Percentiles rank a stretch among this genome's conserved stretches.
These are phyloP conservation scores for Monosporascus cannonballus DNA, from an alignment of 2,329 filamentous ascomycete species.

Conservation along the genomic window DNA sequence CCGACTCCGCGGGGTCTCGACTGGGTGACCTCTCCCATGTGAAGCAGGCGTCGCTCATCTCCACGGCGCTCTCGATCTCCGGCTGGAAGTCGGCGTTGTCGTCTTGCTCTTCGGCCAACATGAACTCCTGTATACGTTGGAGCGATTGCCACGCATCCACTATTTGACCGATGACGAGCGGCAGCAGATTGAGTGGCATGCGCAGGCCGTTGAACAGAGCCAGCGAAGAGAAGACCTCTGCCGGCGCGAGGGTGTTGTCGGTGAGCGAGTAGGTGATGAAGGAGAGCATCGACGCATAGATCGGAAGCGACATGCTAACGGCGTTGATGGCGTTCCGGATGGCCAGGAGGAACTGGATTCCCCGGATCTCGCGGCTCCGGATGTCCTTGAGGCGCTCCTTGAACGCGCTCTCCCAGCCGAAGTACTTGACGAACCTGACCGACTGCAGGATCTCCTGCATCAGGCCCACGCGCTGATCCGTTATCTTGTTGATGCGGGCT, in stretches of 20 bases:
- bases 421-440: conserved; percentile 93
- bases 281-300: conserved; percentile 90
- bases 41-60: conserved; percentile 68
- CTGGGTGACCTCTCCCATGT: conserved; percentile 74
- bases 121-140: conserved; percentile 79
- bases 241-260: conserved; percentile 63
- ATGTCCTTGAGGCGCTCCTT: conserved; percentile 69
- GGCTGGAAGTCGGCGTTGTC: conserved; percentile 57
- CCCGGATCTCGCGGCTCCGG: conserved; percentile 67
- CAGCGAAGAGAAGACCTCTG: conserved; percentile 83
- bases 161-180: conserved; percentile 80
- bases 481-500: conserved; percentile 82
- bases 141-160: conserved; percentile 86
- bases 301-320: conserved; percentile 77
- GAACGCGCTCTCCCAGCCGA: conserved; percentile 91
- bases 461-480: conserved; percentile 83
- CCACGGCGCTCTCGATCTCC: conserved; percentile 62
- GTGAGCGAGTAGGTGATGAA: conserved; percentile 77
- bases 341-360: conserved; percentile 77
- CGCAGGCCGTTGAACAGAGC: conserved; percentile 90
- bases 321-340: conserved; percentile 83
- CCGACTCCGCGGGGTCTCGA: conserved; percentile 42
- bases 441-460: conserved; percentile 90
- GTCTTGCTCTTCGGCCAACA: conserved; percentile 76
- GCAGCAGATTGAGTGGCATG: conserved; percentile 83